Conservation (phyloP, 805 yeast species). For the Starmerella sirachaensis region DNA sequence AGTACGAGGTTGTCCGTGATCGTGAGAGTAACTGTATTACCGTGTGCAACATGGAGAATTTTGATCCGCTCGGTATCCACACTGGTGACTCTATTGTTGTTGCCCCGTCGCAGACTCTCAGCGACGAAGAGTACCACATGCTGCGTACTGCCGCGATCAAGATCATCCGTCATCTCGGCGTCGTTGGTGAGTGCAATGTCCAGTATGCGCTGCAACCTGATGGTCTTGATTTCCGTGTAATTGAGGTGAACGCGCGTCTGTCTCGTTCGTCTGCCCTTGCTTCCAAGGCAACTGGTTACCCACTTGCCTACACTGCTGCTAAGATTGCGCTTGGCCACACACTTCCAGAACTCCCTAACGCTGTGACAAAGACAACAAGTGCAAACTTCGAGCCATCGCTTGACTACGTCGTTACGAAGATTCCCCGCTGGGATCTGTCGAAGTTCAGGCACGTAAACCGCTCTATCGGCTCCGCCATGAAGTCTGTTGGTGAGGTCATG, state of each 20-base stretch:
- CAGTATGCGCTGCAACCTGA: conserved; percentile 95
- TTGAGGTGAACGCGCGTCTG: conserved; percentile 93
- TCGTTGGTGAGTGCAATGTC: conserved; percentile 97
- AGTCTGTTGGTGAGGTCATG: conserved; percentile 98
- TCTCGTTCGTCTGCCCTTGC: conserved; percentile 97
- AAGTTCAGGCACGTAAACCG: conserved; percentile 93
- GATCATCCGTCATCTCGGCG: conserved; percentile 94
- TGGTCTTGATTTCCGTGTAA: conserved; percentile 88
- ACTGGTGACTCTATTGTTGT: conserved; percentile 98
- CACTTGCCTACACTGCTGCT: conserved; percentile 97
- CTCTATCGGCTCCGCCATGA: conserved; percentile 91
- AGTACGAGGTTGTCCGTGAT: conserved; percentile 96
- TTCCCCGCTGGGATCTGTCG: conserved; percentile 95
- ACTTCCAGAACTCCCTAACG: conserved; percentile 87
- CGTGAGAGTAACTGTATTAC: conserved; percentile 94
- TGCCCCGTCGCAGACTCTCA: conserved; percentile 94
- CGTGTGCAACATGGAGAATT: conserved; percentile 98
- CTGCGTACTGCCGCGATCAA: conserved; percentile 94
- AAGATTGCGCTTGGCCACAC: conserved; percentile 92
- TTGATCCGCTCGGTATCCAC: conserved; percentile 95
- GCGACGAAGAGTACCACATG: conserved; percentile 97
- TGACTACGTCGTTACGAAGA: conserved; percentile 92
- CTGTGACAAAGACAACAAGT: conserved; percentile 89
- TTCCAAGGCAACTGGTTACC: conserved; percentile 97
- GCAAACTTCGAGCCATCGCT: conserved; percentile 96